Percentiles rank a stretch among this genome's conserved stretches.
phyloP scores from a whole-genome alignment of 148 eudicot genomes.

The Vaccinium myrtillus region DNA sequence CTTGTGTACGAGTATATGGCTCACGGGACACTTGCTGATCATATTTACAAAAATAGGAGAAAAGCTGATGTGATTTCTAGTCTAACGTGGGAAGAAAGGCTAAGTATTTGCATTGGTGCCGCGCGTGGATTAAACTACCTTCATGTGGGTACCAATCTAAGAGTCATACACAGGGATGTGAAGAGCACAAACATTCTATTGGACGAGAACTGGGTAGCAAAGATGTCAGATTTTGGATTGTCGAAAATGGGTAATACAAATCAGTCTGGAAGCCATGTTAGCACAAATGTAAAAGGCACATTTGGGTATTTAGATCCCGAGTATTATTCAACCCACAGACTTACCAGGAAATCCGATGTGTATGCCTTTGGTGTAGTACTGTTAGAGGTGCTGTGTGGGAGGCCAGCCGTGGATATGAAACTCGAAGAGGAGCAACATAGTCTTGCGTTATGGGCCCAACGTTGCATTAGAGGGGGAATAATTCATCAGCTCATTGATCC shows the following conservation, averaged over 20 bases:
- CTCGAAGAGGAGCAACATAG: not conserved
- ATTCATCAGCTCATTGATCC: slow-evolving; percentile 18
- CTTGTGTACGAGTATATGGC: slow-evolving; percentile 41
- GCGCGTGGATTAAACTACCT: slow-evolving; percentile 21
- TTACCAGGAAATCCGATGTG: slow-evolving; percentile 26
- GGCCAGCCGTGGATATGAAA: slow-evolving; percentile 15
- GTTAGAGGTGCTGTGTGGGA: slow-evolving; percentile 29
- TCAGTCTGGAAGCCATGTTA: slow-evolving; percentile 17
- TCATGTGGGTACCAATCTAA: not conserved
- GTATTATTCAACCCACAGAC: slow-evolving; percentile 14
- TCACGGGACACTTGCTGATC: slow-evolving; percentile 35
- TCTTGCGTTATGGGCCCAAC: slow-evolving; percentile 24
- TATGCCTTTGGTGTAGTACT: slow-evolving; percentile 32
- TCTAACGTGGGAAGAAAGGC: slow-evolving; percentile 27
- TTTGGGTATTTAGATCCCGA: slow-evolving; percentile 23
- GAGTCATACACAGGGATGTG: slow-evolving; percentile 29
- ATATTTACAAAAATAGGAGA: slow-evolving; percentile 20
- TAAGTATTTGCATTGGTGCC: slow-evolving; percentile 28
- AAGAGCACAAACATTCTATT: slow-evolving; percentile 37
- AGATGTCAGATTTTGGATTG: slow-evolving; percentile 41
- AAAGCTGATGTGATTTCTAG: not conserved
- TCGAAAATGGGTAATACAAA: slow-evolving; percentile 2
- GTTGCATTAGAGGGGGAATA: slow-evolving; percentile 4
- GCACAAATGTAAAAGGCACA: slow-evolving; percentile 28
- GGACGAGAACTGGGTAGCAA: slow-evolving; percentile 36